Base-by-base conservation (phyloP, 2,329 filamentous ascomycete genomes). In the Fusarium sp. region DNA sequence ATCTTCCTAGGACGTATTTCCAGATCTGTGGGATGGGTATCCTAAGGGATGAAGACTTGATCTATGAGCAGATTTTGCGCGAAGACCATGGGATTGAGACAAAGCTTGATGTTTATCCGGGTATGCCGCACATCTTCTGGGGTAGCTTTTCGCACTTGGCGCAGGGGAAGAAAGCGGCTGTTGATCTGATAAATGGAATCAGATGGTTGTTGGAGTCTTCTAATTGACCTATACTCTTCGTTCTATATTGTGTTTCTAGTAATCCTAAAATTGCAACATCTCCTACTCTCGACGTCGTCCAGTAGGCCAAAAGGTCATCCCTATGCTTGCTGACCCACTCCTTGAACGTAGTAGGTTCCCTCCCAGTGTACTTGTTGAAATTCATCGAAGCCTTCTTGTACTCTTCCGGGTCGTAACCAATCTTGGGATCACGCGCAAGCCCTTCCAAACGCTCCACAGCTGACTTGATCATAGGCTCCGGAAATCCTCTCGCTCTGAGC, bases 81-180 rank as follows among this genome's bases (percentile, higher is more conserved):
- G 57, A 58, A 9, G 57, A 60, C 0, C 23, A 28, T n/a, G 53
- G 21, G 2, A n/a, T 58, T 28, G 14, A 60, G 5, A 60, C 57
- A 2, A 45, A 7, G 6, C 3, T 58, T 7, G 21, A 60, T 11
- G 12, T 42, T 1, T 58, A 60, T 18, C 27, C 53, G 23, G 53
- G 57, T 0, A 60, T 60, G 57, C 42, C 57, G 13, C 53, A 58
- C 27, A 60, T 58, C 1, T 59, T 59, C 5, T 58, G 53, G 53
- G 53, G 53, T 1, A n/a, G 20, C 1, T 60, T 60, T 4, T 30
- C 32, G 1, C 53, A 47, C 18, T 12, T 60, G 6, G 5, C 18
- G 0, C 42, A 60, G 8, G 57, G 57, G 0, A 41, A 21, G 14
- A 60, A 60, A 13, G 53, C 42, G 21, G 27, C 57, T 20, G 18